Percentiles rank a stretch among this genome's conserved stretches.
Evolutionary conservation across 208 protist genomes (phyloP).

Genomic region (Crithidia thermophila): DNA sequence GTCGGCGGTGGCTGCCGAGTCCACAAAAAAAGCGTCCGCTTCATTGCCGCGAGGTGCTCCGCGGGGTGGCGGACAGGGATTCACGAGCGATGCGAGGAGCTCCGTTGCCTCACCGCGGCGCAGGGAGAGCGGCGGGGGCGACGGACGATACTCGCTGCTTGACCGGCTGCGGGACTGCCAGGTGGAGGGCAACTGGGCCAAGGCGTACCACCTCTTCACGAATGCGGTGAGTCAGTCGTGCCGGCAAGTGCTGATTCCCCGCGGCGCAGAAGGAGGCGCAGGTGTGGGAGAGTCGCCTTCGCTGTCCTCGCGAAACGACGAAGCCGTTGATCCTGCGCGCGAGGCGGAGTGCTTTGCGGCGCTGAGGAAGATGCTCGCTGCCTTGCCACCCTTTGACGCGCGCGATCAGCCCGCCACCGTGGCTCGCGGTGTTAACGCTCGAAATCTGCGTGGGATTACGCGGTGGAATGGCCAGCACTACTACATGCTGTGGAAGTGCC

Average conservation of each 20-base stretch:
- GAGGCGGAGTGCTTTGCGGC: constrained; percentile 41
- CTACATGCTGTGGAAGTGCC: constrained; percentile 67
- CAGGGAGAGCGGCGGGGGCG: too few relatives aligned
- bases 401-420: constrained; percentile 1
- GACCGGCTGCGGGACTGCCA: constrained; percentile 69
- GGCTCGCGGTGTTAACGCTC: not conserved
- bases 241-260: constrained; percentile 17
- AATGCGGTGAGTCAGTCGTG: constrained; percentile 38
- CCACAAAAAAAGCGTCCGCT: not conserved
- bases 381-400: constrained; percentile 25
- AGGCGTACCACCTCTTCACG: constrained; percentile 58
- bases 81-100: too few relatives aligned
- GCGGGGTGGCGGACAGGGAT: too few relatives aligned
- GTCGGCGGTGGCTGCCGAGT: not conserved
- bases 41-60: not conserved
- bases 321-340: not conserved
- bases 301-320: not conserved
- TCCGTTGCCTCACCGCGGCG: too few relatives aligned
- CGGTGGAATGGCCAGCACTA: constrained; percentile 76
- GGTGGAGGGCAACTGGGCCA: constrained; percentile 59
- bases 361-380: constrained; percentile 37
- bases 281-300: too few relatives aligned
- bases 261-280: not conserved
- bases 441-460: constrained; percentile 49
- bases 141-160: constrained; percentile 46